Evolutionary conservation across 2,329 filamentous ascomycete genomes (phyloP), one percentile per base, ranked within the genome.

Genomic region (Cryoendolithus antarcticus): DNA sequence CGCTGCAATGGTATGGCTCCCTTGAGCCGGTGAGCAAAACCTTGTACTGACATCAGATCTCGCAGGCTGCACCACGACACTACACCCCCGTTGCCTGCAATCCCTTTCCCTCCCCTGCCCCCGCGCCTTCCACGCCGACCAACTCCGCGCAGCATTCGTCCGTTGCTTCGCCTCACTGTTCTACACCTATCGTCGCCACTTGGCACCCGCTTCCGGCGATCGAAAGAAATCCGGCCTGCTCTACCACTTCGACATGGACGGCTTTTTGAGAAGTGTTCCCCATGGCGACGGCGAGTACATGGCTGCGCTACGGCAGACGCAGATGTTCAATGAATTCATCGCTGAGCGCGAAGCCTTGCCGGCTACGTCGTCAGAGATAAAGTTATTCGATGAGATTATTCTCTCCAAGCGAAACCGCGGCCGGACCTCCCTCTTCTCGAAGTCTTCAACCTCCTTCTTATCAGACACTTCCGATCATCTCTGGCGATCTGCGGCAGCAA

Each of bases 381-480:
- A 81, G 40, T 71, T 91, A 1, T 91, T 91, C 51, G 84, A 91
- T 58, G 82, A 88, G 57, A 78, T 91, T 52, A 84, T 91, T 51
- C 68, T 89, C 37, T 82, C 82, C 27, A 91, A 91, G 66, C 71
- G 72, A 33, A 78, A 78, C 48, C 69, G 75, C 36, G 82, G 82
- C 19, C 77, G 77, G 28, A 69, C 74, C 1, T 74, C 72, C 4
- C 66, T 86, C 43, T 76, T 19, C 15, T 71, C 74, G 21, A 82
- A 78, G 30, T 69, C 64, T 4, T 64, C 57, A 32, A 71, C 74
- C 3, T 70, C 70, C 24, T 89, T 82, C 61, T 65, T 91, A 9
- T 72, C 72, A 37, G 82, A 89, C 54, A 80, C 72, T 3, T 74
- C 74, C 1, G 82, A 91, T 47, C 84, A 91, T 57, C 73, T 88